A percentile compares a stretch with the other conserved stretches of the same genome.
Conservation (phyloP, 768 basidiomycete species). For the Boletellus ananiceps region DNA sequence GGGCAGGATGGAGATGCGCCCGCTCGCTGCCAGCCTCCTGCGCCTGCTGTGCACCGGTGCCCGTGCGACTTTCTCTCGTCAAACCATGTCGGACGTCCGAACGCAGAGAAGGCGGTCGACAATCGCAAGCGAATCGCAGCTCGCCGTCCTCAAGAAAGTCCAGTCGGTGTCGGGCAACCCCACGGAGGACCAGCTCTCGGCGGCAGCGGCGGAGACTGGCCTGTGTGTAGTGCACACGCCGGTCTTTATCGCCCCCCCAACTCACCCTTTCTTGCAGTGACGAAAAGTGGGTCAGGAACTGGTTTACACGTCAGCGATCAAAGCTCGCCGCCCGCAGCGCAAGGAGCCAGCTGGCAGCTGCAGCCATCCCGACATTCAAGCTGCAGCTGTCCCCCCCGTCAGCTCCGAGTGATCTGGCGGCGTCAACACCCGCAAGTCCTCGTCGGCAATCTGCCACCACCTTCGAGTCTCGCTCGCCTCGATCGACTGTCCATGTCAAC, state of each 20-base stretch:
- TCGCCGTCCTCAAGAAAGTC: conserved; percentile 27
- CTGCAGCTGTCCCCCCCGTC: conserved; percentile 4
- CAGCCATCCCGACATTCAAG: conserved; percentile 12
- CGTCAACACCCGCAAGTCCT: conserved; percentile 2
- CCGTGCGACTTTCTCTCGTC: conserved; percentile 17
- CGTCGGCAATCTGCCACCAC: not conserved
- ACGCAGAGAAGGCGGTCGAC: conserved; percentile 9
- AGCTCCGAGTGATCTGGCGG: not conserved
- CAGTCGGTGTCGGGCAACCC: conserved; percentile 20
- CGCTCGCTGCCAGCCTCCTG: conserved; percentile 4
- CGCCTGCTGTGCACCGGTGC: not conserved
- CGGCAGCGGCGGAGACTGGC: conserved; percentile 25
- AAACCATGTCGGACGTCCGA: not conserved
- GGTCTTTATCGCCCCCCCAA: conserved; percentile 1
- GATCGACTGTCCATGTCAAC: not conserved
- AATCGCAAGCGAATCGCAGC: conserved; percentile 27
- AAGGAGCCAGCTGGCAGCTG: not conserved
- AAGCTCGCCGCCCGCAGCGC: conserved; percentile 13
- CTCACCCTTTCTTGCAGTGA: conserved; percentile 18
- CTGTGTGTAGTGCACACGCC: conserved; percentile 23
- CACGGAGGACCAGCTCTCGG: conserved; percentile 18
- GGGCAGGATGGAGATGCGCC: too few species aligned
- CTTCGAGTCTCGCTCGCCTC: not conserved
- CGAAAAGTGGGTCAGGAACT: conserved; percentile 27
- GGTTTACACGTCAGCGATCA: conserved; percentile 29